Evolutionary conservation across 345 rosid genomes (phyloP).

Genomic region (Eucalyptus pumila): DNA sequence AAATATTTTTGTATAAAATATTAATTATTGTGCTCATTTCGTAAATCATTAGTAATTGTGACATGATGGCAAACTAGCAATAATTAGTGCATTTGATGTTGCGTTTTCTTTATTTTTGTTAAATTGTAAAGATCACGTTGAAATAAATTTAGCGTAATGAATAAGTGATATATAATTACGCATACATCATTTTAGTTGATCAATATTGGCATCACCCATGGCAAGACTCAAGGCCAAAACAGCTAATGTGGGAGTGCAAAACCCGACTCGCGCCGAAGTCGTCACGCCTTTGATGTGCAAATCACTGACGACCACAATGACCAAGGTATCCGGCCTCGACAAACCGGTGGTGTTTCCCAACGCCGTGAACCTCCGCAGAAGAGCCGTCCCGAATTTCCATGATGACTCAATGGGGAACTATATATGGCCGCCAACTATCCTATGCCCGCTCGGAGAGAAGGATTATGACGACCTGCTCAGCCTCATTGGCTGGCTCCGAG

Average conservation of each 20-base stretch:
- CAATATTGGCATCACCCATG: neutral
- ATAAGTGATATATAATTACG: neutral
- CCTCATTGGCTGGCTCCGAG: neutral
- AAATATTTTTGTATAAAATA: too few species aligned
- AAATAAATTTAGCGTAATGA: neutral
- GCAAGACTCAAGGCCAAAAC: neutral
- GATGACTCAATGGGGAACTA: neutral
- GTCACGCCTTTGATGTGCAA: constrained; percentile 2
- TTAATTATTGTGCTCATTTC: too few species aligned
- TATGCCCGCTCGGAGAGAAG: neutral
- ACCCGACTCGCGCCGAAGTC: constrained; percentile 4
- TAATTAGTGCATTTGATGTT: neutral
- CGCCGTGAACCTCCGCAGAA: neutral
- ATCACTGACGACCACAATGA: neutral
- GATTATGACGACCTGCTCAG: neutral
- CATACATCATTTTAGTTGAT: neutral
- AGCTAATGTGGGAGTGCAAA: neutral
- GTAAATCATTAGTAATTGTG: neutral
- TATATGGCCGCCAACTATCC: neutral
- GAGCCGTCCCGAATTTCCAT: neutral
- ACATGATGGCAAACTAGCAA: neutral
- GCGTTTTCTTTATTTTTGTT: too few species aligned
- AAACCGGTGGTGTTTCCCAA: neutral
- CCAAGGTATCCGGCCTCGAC: neutral
- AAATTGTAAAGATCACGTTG: neutral